Evolutionary conservation across 345 rosid species (phyloP), one percentile per base, ranked within the genome.

Genomic region (Hirschfeldia incana): DNA sequence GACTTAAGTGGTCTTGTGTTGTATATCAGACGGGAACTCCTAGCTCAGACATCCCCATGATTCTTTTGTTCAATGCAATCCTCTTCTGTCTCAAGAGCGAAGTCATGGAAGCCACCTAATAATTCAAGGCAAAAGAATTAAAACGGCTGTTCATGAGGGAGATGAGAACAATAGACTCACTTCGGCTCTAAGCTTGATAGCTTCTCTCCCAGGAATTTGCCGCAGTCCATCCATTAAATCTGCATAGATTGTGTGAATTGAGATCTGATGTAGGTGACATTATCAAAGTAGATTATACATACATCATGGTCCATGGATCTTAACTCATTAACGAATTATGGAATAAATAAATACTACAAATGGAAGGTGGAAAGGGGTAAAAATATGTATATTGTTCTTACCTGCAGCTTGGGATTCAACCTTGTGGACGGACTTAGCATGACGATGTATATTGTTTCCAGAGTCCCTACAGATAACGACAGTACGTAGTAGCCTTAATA

Each of bases 181-280:
- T 91, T 95, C 99, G 26, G 97, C 97, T 78, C 99, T 83, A 69
- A 95, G 97, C 88, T 93, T 91, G 78, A 95, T 78, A 12, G 98
- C 91, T 66, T 95, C 98, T 78, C 99, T 88, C 29, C 97, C 91
- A 13, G 97, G 92, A 66, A 90, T 86, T 82, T 95, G 94, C 68
- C 99, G 89, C 55, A 95, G 89, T 72, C 86, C 93, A 15, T 93
- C 94, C 98, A 93, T 91, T 79, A 95, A 84, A 88, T 82, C 99
- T 95, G 67, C 65, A 72, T 61, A 68, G 49, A 67, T 37, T 39
- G 13, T 59, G 37, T 61, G 21, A 80, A 65, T 1, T 29, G 72
- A 69, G 32, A 69, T 69, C 34, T 33, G 28, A 55, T 15, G 9
- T 11, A 65, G 42, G 42, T 32, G 80, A 12, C 46, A 73, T 63